Percentiles rank a stretch among this genome's conserved stretches.
These are phyloP conservation scores for Chaetomiaceae sp. DNA, from an alignment of 2,329 filamentous ascomycete species.

Conservation along the genomic window DNA sequence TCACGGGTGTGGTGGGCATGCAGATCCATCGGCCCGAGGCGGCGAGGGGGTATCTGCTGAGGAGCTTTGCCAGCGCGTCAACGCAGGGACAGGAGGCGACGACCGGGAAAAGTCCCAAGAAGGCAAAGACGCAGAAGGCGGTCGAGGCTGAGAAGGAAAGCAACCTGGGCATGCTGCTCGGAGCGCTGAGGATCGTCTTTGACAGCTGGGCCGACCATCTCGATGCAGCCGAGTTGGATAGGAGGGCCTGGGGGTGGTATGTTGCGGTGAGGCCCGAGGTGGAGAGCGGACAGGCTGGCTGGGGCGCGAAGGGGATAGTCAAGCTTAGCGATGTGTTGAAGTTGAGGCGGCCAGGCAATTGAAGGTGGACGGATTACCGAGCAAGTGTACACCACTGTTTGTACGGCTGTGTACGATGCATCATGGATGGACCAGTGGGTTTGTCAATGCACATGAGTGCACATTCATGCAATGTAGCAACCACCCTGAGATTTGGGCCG, in stretches of 20 bases:
- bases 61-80: slow-evolving; percentile 49
- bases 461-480: no score
- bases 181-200: slow-evolving; percentile 64
- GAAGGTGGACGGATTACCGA: not conserved
- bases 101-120: slow-evolving; percentile 20
- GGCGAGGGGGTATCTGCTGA: slow-evolving; percentile 53
- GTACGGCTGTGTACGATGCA: no score
- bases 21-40: slow-evolving; percentile 69
- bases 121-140: slow-evolving; percentile 46
- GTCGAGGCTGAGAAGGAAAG: slow-evolving; percentile 57
- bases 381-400: no score
- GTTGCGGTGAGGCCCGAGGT: slow-evolving; percentile 69
- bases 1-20: slow-evolving; percentile 45
- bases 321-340: slow-evolving; percentile 60
- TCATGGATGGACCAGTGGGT: no score
- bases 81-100: slow-evolving; percentile 14
- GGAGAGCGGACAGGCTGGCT: slow-evolving; percentile 65
- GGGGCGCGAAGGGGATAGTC: slow-evolving; percentile 74
- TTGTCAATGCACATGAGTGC: no score
- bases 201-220: slow-evolving; percentile 67
- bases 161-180: slow-evolving; percentile 64
- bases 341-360: slow-evolving; percentile 38
- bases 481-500: not conserved
- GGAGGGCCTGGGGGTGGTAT: slow-evolving; percentile 78
- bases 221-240: slow-evolving; percentile 60